Conservation (phyloP, 2,329 filamentous ascomycete species). For the Aspergillus hiratsukae region DNA sequence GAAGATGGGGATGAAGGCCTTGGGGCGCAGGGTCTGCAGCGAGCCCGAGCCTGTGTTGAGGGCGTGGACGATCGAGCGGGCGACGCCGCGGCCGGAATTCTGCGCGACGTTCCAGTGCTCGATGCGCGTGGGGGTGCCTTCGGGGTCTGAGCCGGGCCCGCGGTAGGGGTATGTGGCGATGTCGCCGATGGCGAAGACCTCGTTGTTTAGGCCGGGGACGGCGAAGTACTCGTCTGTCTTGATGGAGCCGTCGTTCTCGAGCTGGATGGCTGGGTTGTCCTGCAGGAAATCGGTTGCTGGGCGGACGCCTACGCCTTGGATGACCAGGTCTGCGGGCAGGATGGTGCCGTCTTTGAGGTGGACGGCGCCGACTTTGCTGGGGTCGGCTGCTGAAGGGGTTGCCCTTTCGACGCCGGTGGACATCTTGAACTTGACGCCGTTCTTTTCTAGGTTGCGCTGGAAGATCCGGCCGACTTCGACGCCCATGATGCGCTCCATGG, state of each 20-base stretch:
- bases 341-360: constrained; percentile 79
- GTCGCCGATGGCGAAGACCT: constrained; percentile 90
- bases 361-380: constrained; percentile 72
- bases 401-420: constrained; percentile 78
- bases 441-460: constrained; percentile 72
- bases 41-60: constrained; percentile 16
- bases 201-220: constrained; percentile 64
- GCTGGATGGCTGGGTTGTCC: constrained; percentile 62
- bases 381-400: constrained; percentile 61
- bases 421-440: constrained; percentile 85
- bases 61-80: constrained; percentile 68
- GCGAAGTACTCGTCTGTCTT: constrained; percentile 74
- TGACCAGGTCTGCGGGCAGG: constrained; percentile 81
- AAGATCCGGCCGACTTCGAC: constrained; percentile 75
- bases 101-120: constrained; percentile 99
- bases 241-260: constrained; percentile 83
- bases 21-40: constrained; percentile 48
- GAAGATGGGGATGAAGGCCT: constrained; percentile 86
- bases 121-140: constrained; percentile 68
- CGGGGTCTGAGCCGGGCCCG: constrained; percentile 70
- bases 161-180: constrained; percentile 94
- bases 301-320: constrained; percentile 83
- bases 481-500: constrained; percentile 83
- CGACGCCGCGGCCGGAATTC: constrained; percentile 78
- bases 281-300: constrained; percentile 81